A percentile compares a stretch with the other conserved stretches of the same genome.
Conservation (phyloP, 345 rosid species). For the Lenwebbia sp. region DNA sequence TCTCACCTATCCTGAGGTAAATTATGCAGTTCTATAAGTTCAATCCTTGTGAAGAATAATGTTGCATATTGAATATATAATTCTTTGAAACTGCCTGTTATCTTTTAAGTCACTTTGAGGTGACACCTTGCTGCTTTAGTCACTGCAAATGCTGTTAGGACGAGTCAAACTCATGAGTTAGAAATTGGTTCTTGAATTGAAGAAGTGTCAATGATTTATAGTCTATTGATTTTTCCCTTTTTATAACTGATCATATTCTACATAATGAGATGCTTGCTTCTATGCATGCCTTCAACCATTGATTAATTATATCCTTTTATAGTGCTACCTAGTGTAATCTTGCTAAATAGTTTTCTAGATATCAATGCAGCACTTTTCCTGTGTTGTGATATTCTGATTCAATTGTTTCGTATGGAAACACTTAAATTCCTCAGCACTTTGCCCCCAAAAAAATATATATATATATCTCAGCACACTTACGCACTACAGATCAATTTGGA, state of each 20-base stretch:
- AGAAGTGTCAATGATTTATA: background rate
- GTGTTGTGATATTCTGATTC: background rate
- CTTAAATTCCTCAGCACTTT: background rate
- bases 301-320: background rate
- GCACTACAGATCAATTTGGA: background rate
- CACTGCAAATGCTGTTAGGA: background rate
- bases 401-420: background rate
- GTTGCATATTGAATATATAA: background rate
- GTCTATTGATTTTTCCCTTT: background rate
- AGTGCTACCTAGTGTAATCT: background rate
- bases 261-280: background rate
- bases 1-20: conserved; percentile 55
- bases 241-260: background rate
- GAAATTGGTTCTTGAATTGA: background rate
- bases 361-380: background rate
- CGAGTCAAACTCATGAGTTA: background rate
- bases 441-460: too few species aligned
- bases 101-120: background rate
- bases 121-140: background rate
- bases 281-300: background rate
- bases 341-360: background rate
- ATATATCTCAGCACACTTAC: background rate
- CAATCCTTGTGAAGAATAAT: background rate
- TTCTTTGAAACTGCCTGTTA: background rate
- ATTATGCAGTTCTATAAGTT: background rate